A percentile compares a stretch with the other conserved stretches of the same genome.
Conservation (phyloP, 2,329 filamentous ascomycete species). For the Magnaporthales sp. region DNA sequence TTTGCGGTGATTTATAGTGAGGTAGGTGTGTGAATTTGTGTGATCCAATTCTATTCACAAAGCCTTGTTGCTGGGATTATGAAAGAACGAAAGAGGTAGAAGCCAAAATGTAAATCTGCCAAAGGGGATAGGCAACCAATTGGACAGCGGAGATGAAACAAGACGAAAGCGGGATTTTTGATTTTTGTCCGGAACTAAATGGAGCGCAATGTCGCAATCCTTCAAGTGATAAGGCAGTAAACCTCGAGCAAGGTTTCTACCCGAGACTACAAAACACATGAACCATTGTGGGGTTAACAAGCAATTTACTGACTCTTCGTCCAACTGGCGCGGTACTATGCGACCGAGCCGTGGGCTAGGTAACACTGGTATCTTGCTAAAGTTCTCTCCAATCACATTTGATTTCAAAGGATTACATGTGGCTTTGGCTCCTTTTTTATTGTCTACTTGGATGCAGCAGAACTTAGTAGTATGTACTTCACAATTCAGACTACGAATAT, state of each 20-base stretch:
- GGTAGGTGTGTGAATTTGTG: background rate
- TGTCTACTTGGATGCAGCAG: background rate
- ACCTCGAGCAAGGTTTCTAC: background rate
- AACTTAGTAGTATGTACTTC: too few relatives aligned
- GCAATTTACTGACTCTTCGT: background rate
- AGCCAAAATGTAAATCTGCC: background rate
- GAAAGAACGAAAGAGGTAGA: background rate
- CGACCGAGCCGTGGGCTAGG: background rate
- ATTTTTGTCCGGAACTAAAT: too few relatives aligned
- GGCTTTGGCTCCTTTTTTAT: background rate
- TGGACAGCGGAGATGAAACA: background rate
- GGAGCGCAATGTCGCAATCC: too few relatives aligned
- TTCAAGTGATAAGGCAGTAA: background rate
- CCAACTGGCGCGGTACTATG: background rate
- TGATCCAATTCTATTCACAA: background rate
- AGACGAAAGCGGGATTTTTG: background rate
- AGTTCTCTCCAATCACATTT: background rate
- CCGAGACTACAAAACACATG: background rate
- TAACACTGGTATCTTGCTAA: background rate
- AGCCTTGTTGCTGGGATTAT: background rate
- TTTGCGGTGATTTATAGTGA: background rate
- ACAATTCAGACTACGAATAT: too few relatives aligned
- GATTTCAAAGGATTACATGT: background rate
- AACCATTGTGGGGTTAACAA: constrained; percentile 1
- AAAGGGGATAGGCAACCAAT: background rate